Evolutionary conservation across 768 basidiomycete genomes (phyloP), one percentile per base, ranked within the genome.

Genomic region (Russula ochroleuca): DNA sequence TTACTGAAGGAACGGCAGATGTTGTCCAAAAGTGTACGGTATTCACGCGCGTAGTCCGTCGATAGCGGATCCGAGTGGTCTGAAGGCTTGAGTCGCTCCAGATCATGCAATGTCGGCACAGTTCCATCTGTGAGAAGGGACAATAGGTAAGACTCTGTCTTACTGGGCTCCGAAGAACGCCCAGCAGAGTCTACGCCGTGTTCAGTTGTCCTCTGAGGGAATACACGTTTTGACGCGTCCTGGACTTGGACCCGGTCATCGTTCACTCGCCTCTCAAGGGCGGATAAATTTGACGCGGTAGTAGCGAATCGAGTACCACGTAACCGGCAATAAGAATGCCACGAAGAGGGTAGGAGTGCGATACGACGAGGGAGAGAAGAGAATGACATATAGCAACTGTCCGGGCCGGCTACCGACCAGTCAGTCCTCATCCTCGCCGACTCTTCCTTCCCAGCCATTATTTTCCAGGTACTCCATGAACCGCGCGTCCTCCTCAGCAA

Each of bases 391-490:
- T 6, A 5, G 28, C 15, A 5, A 31, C 5, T 17, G 14, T 31
- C 57, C 63, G 58, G 58, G 19, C 58, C 63, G 58, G 48, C 5
- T 31, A 43, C 45, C 47, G 25, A 11, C 9, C 31, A 40, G 57
- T 57, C 70, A 33, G n/a, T 77, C 78, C 33, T 78, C 78, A 48
- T 79, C 81, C 61, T 85, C 84, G 10, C 87, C 87, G 31, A 88
- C 78, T 54, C 79, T 75, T 15, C 87, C 86, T 60, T 80, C 72
- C 86, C 87, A 89, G 15, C 86, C 87, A 69, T 87, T 83, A 2
- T 79, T 82, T 5, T 76, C 73, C 40, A 89, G 75, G 72, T 83
- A 89, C 62, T 77, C 72, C 73, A 83, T 76, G 71, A 88, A 88
- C 58, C 78, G 81, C 21, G 73, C 77, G 69, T 88, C 87, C 69